phyloP scores from a whole-genome alignment of 225 moss, liverwort and hornwort species.

The Ulota crispa region DNA sequence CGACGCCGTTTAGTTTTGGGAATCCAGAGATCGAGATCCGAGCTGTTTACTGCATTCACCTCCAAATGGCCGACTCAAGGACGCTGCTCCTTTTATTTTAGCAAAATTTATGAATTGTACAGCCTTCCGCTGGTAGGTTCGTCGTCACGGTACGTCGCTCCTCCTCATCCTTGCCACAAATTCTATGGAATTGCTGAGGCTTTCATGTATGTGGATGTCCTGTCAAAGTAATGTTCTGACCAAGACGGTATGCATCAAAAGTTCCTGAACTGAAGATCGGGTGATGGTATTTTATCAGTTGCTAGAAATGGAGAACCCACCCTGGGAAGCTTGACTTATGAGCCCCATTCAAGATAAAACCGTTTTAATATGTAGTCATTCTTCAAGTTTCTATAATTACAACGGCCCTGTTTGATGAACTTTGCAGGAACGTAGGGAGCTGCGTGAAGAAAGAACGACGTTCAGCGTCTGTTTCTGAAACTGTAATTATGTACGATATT shows the following conservation, averaged over 20 bases:
- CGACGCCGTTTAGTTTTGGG: neutral
- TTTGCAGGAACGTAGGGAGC: neutral
- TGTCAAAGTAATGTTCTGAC: too few species aligned
- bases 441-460: neutral
- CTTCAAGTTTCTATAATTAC: neutral
- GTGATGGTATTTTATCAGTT: neutral
- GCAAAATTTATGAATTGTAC: neutral
- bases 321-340: too few species aligned
- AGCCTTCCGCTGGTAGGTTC: neutral
- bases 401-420: neutral
- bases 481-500: neutral
- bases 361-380: rapidly evolving
- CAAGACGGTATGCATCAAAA: neutral
- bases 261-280: neutral
- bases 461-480: neutral
- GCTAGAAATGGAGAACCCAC: neutral
- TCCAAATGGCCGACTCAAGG: neutral
- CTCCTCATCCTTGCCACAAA: neutral
- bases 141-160: neutral
- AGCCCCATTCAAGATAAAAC: neutral
- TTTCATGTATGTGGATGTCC: neutral
- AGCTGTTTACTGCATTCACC: neutral
- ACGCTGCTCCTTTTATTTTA: neutral
- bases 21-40: neutral
- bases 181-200: neutral